phyloP scores from a whole-genome alignment of 2,329 filamentous ascomycete species.

The Aphanocladium album region DNA sequence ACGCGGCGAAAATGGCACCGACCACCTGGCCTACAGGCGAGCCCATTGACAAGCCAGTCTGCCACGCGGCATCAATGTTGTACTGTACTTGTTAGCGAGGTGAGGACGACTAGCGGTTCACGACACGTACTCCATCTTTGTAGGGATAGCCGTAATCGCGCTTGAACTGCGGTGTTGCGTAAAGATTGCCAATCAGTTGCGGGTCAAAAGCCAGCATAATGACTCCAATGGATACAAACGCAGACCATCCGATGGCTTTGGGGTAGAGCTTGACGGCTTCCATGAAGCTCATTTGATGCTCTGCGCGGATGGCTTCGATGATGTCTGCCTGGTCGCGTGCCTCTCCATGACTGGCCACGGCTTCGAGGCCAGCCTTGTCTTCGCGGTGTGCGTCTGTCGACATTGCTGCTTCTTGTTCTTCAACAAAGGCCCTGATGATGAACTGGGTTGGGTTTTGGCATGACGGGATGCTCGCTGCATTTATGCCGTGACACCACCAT shows the following conservation, averaged over 20 bases:
- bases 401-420: neutral
- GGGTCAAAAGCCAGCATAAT: constrained; percentile 62
- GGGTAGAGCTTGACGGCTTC: constrained; percentile 40
- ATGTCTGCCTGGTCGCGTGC: neutral
- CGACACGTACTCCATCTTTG: constrained; percentile 28
- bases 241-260: constrained; percentile 48
- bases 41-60: constrained; percentile 45
- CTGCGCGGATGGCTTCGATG: constrained; percentile 19
- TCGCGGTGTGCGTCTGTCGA: neutral
- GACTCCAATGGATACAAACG: constrained; percentile 54
- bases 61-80: constrained; percentile 39
- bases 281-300: constrained; percentile 35
- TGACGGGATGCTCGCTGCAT: neutral
- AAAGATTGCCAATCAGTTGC: constrained; percentile 59
- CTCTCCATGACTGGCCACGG: neutral
- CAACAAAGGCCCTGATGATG: too few relatives aligned
- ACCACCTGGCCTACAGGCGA: constrained; percentile 54
- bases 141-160: constrained; percentile 50
- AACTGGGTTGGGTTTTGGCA: neutral
- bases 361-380: neutral
- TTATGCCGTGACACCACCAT: neutral
- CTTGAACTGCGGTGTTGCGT: constrained; percentile 54
- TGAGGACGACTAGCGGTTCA: neutral
- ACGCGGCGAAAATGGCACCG: constrained; percentile 46
- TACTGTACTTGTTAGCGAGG: constrained; percentile 19